A percentile compares a stretch with the other conserved stretches of the same genome.
phyloP scores from a whole-genome alignment of 495 filamentous ascomycete genomes.

The Achaetomiella virescens region DNA sequence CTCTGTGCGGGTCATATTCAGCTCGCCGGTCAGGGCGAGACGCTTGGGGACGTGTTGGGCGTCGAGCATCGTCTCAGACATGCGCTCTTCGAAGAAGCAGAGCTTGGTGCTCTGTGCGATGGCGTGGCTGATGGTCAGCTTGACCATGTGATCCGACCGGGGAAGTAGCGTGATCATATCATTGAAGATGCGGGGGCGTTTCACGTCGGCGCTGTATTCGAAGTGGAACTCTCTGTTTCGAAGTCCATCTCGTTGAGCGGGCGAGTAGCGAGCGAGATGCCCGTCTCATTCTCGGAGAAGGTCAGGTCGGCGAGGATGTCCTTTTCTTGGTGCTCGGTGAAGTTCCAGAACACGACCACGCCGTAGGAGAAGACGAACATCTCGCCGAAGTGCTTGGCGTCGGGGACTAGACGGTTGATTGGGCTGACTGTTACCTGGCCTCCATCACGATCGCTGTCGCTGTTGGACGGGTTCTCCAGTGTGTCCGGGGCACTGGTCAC shows the following conservation, averaged over 20 bases:
- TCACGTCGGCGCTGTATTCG: constrained; percentile 81
- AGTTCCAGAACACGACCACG: constrained; percentile 98
- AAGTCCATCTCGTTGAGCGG: constrained; percentile 79
- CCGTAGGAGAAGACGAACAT: constrained; percentile 99
- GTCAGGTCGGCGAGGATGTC: constrained; percentile 93
- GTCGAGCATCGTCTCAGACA: constrained; percentile 88
- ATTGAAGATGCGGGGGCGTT: constrained; percentile 87
- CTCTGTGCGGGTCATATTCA: constrained; percentile 89
- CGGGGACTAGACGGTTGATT: constrained; percentile 51
- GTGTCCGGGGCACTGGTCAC: constrained; percentile 7
- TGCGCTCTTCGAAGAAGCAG: constrained; percentile 93
- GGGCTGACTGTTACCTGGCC: constrained; percentile 26
- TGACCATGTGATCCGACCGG: constrained; percentile 94
- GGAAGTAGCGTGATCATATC: constrained; percentile 97
- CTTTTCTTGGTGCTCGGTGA: constrained; percentile 91
- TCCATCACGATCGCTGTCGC: neutral
- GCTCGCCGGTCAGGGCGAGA: constrained; percentile 78
- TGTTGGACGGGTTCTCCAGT: neutral
- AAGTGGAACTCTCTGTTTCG: constrained; percentile 98
- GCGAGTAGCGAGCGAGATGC: constrained; percentile 58
- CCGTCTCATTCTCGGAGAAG: constrained; percentile 63
- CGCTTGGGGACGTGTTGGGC: constrained; percentile 86
- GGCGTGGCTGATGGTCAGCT: constrained; percentile 92
- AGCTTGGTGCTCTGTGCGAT: constrained; percentile 97
- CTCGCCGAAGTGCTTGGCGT: constrained; percentile 74